Evolutionary conservation across 2,329 filamentous ascomycete genomes (phyloP).

Genomic region (Alternaria triticina): DNA sequence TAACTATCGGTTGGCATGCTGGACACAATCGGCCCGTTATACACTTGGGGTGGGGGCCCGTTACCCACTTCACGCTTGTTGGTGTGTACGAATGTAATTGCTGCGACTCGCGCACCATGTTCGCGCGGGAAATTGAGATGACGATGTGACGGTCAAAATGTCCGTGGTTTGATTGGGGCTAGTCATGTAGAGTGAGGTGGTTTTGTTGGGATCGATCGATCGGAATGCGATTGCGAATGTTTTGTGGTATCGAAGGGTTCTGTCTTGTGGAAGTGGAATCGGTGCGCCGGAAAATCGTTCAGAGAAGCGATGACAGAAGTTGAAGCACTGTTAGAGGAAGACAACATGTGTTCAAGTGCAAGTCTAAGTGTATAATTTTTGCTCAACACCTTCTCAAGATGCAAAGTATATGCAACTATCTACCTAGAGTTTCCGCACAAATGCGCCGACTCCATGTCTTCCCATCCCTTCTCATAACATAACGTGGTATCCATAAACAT

Average conservation of each 20-base stretch:
- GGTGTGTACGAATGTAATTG: background rate
- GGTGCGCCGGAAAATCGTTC: background rate
- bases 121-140: background rate
- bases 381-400: background rate
- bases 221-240: background rate
- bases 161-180: background rate
- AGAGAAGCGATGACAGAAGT: background rate
- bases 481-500: conserved; percentile 22
- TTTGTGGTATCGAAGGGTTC: background rate
- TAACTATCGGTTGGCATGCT: background rate
- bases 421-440: conserved; percentile 5
- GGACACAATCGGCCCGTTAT: background rate
- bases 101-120: background rate
- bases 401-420: conserved; percentile 7
- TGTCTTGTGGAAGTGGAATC: background rate
- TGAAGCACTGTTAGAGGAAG: background rate
- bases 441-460: conserved; percentile 12
- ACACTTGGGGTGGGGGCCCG: background rate
- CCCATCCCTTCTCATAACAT: conserved; percentile 9
- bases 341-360: background rate
- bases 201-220: background rate
- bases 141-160: background rate
- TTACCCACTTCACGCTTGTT: background rate
- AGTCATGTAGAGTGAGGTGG: background rate
- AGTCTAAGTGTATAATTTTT: background rate